phyloP scores from a whole-genome alignment of 495 filamentous ascomycete genomes.

The Penicillium cosmopolitanum region DNA sequence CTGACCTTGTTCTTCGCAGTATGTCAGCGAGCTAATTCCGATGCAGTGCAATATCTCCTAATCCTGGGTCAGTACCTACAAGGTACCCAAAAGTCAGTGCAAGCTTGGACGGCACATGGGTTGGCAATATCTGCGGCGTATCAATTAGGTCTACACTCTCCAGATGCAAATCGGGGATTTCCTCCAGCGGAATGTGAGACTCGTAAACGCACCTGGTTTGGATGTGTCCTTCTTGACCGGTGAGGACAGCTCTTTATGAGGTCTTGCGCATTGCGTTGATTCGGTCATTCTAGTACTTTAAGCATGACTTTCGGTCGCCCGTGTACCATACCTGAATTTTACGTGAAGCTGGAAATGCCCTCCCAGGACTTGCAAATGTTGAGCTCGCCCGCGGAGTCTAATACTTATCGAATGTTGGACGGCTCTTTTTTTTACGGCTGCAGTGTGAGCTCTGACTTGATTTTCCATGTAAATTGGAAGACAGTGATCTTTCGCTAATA shows the following conservation, averaged over 20 bases:
- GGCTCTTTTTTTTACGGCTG: constrained; percentile 36
- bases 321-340: constrained; percentile 36
- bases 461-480: constrained; percentile 1
- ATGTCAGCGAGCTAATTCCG: neutral
- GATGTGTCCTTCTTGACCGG: constrained; percentile 48
- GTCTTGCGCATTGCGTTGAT: constrained; percentile 1
- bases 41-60: constrained; percentile 38
- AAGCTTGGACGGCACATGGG: constrained; percentile 47
- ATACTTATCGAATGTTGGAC: constrained; percentile 7
- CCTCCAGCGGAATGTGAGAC: constrained; percentile 40
- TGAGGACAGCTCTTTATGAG: constrained; percentile 24
- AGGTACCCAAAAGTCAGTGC: constrained; percentile 46
- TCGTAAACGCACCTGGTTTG: constrained; percentile 48
- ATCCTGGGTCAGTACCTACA: constrained; percentile 47
- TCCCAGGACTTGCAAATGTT: constrained; percentile 29
- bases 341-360: constrained; percentile 37
- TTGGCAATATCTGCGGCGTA: constrained; percentile 42
- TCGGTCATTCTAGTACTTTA: constrained; percentile 32
- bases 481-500: neutral
- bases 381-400: constrained; percentile 2
- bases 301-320: constrained; percentile 51
- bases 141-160: constrained; percentile 43
- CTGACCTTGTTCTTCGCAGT: neutral
- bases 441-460: constrained; percentile 28
- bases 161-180: constrained; percentile 24